Evolutionary conservation across 352 stramenopile species (phyloP), one percentile per base, ranked within the genome.

Genomic region (Phytophthora pseudosyringae): DNA sequence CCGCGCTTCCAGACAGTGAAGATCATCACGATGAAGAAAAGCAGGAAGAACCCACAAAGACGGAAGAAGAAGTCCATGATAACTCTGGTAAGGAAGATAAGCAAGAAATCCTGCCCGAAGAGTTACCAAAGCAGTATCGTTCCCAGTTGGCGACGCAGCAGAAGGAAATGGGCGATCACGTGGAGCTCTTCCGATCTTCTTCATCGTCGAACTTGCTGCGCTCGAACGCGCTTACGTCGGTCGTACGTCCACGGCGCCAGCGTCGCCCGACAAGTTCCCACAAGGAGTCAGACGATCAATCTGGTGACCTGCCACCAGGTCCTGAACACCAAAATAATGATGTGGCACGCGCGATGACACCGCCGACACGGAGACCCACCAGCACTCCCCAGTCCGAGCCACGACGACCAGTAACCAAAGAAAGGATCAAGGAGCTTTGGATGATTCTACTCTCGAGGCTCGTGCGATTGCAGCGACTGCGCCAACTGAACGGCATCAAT

Each of bases 401-500:
- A 5, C 75, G 59, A 3, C 50, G 44, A 5, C 76, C 78, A 15
- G 28, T 90, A 3, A 75, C 81, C 3, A 67, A 54, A 26, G 78
- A 75, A 3, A 53, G 58, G 26, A 80, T 88, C 50, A 65, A 63
- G 56, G 61, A 41, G 29, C 48, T 84, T 13, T 91, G 83, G 83
- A 53, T 66, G 1, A 69, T 67, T 6, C 71, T 90, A 29, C 82
- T 91, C 16, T 41, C 41, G 13, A 83, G 78, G 18, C 75, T 90
- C 28, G 62, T 91, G 18, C 80, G 87, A 40, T 39, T 91, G 45
- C 62, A 76, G 46, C 78, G 83, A 1, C 57, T 91, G 18, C 77
- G 87, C 28, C 71, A 77, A 32, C 67, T 90, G 41, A 81, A 81
- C 18, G 81, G 78, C 25, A 52, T 76, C 9, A 86, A 70, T 26